phyloP scores from a whole-genome alignment of 192 early-diverging fungal species.

The Podila minutissima region DNA sequence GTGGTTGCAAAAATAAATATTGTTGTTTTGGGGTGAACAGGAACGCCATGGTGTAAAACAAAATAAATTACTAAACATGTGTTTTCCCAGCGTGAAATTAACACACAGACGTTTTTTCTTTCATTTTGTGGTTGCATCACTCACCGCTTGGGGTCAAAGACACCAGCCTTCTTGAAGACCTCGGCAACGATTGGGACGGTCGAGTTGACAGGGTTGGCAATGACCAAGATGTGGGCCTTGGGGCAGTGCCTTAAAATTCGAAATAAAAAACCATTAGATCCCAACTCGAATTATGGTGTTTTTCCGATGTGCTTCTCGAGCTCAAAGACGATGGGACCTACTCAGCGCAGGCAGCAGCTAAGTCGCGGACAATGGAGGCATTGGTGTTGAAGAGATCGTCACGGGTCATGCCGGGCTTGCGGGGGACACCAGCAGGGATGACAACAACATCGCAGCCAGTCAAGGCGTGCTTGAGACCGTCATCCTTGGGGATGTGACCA shows the following conservation, averaged over 20 bases:
- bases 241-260: constrained; percentile 68
- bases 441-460: constrained; percentile 73
- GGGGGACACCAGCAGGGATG: constrained; percentile 96
- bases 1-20: neutral
- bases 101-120: neutral
- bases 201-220: constrained; percentile 99
- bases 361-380: constrained; percentile 90
- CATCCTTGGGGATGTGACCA: constrained; percentile 55
- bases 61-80: constrained; percentile 4
- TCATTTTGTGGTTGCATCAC: neutral
- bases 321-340: constrained; percentile 41
- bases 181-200: constrained; percentile 97
- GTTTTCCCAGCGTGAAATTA: neutral
- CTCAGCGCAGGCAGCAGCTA: constrained; percentile 83
- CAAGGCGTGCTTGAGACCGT: constrained; percentile 59
- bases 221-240: constrained; percentile 88
- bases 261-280: constrained; percentile 4
- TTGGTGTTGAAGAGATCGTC: constrained; percentile 99
- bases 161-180: constrained; percentile 89
- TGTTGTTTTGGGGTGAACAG: neutral
- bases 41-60: neutral
- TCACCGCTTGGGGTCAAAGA: constrained; percentile 84
- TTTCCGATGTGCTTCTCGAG: neutral
- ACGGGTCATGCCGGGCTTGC: constrained; percentile 99
- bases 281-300: neutral